Conservation (phyloP, 768 basidiomycete species). For the Heimioporus sp. region DNA sequence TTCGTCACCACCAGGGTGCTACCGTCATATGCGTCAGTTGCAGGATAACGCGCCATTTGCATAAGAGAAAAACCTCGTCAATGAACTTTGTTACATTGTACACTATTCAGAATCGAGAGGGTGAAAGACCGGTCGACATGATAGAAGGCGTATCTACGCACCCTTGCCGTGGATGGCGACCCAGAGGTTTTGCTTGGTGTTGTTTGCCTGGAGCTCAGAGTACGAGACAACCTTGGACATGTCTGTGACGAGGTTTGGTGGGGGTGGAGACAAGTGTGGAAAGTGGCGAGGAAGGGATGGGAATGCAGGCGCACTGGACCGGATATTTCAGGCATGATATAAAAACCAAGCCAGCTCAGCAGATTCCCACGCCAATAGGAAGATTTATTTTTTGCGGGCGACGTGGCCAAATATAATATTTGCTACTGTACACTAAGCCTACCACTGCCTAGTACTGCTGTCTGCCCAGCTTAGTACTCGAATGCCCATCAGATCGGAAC, state of each 20-base stretch:
- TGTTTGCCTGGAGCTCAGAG: conserved; percentile 79
- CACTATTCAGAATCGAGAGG: conserved; percentile 46
- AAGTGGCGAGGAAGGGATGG: conserved; percentile 5
- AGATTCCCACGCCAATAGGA: conserved; percentile 27
- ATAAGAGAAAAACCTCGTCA: conserved; percentile 66
- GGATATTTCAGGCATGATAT: conserved; percentile 2
- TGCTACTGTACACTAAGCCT: too few species aligned
- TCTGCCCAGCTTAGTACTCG: conserved; percentile 74
- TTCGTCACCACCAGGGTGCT: conserved; percentile 99
- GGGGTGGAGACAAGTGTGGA: not conserved
- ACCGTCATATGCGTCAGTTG: conserved; percentile 9
- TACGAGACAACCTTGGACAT: conserved; percentile 57
- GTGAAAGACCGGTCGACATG: conserved; percentile 1
- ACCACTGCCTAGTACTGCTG: conserved; percentile 29
- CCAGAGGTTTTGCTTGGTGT: conserved; percentile 72
- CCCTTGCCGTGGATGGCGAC: conserved; percentile 86
- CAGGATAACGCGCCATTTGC: not conserved
- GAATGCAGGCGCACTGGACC: not conserved
- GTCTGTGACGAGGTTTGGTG: conserved; percentile 15
- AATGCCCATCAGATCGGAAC: conserved; percentile 56
- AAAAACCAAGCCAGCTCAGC: conserved; percentile 20
- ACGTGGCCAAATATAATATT: too few species aligned
- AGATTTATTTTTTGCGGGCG: too few species aligned
- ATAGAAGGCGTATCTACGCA: conserved; percentile 26
- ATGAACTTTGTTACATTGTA: conserved; percentile 93